Evolutionary conservation across 1,139 yeast species (phyloP), one percentile per base, ranked within the genome.

Genomic region (Geotrichum europaeum): DNA sequence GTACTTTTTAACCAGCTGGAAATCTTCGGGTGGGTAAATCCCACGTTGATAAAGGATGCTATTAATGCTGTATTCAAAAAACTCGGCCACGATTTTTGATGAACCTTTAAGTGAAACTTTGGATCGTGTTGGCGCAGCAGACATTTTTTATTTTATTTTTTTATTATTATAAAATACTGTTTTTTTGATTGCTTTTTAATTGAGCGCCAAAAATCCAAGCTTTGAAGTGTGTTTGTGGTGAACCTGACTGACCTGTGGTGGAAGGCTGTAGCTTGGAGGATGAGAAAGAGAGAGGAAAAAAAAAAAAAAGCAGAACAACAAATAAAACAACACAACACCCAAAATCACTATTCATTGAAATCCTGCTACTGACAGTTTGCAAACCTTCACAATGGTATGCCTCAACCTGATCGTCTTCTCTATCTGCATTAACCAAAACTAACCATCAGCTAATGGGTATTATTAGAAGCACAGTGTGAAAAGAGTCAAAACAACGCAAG

Each of bases 21-120:
- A 92, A 71, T 90, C 97, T 67, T 89, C 96, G 1, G 89, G 81
- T 0, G 97, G 97, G 69, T 92, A 92, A 49, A 92, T 86, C 0
- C 96, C 96, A 60, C 98, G 77, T 72, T 92, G 98, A 73, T 87
- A 92, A 6, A 92, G 79, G 43, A 92, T 89, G 63, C 86, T 84
- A 72, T 89, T 87, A 64, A 89, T 84, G 62, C 92, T 84, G 70
- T 84, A 89, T 69, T 88, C 85, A 70, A 91, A 91, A 75, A 89
- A 91, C 74, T 91, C 96, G 1, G 94, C 83, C 0, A 90, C 90
- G 0, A 83, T 79, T 65, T 86, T 84, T 47, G 94, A 84, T 0
- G 96, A 87, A 4, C 96, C 96, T 68, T 85, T 85, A 55, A 89
- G 76, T 0, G 91, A 84, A 40, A 89, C 72, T 65, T 81, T 84